A percentile compares a stretch with the other conserved stretches of the same genome.
phyloP scores from a whole-genome alignment of 805 yeast genomes.

The Wickerhamiella lipophila region DNA sequence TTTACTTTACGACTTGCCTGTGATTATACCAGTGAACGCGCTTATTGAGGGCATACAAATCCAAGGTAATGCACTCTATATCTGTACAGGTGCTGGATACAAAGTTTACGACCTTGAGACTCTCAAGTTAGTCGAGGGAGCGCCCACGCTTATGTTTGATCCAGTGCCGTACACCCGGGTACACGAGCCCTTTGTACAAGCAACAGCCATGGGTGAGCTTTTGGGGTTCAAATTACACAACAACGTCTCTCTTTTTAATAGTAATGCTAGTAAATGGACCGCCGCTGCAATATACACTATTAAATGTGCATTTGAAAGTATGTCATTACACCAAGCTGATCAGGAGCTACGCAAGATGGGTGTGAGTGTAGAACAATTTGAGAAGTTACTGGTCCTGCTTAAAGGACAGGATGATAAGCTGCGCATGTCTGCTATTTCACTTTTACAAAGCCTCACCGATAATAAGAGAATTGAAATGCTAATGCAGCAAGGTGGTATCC shows the following conservation, averaged over 20 bases:
- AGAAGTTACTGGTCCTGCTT: slow-evolving; percentile 6
- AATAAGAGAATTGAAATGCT: slow-evolving; percentile 1
- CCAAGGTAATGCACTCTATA: neutral
- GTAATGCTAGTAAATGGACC: neutral
- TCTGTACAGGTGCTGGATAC: neutral
- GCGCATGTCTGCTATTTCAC: neutral
- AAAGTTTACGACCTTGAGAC: neutral
- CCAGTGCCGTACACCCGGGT: neutral
- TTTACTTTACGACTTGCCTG: neutral
- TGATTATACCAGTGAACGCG: neutral
- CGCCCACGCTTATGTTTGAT: neutral
- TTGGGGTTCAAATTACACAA: neutral
- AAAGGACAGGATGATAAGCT: neutral
- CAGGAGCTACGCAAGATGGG: slow-evolving; percentile 1
- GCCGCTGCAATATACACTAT: slow-evolving; percentile 5
- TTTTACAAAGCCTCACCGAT: slow-evolving; percentile 3
- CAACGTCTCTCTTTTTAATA: neutral
- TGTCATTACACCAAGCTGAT: neutral
- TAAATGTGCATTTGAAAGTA: neutral
- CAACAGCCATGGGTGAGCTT: neutral
- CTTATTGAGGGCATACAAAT: neutral
- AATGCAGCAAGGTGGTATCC: slow-evolving; percentile 3
- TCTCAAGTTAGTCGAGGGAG: neutral
- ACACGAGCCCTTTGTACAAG: neutral
- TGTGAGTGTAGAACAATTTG: slow-evolving; percentile 2